phyloP scores from a whole-genome alignment of 352 stramenopile genomes.

The Globisporangium spinosum region DNA sequence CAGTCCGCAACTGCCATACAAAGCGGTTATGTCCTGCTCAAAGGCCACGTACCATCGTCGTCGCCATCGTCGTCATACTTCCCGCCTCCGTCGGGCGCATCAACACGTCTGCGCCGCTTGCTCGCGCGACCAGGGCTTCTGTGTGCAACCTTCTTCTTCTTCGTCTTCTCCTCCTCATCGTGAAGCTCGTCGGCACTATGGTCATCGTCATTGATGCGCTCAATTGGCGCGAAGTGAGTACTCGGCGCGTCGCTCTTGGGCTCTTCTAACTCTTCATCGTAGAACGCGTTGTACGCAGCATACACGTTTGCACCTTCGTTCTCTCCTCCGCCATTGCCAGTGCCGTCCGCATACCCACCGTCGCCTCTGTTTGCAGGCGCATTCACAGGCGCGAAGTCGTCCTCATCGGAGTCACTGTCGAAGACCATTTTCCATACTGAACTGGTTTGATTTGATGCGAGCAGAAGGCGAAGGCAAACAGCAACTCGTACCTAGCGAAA shows the following conservation, averaged over 20 bases:
- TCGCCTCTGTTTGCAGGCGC: too few relatives aligned
- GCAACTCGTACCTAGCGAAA: neutral
- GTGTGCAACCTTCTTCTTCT: too few relatives aligned
- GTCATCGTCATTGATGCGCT: neutral
- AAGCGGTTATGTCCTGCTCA: too few relatives aligned
- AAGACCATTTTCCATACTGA: neutral
- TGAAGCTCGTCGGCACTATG: neutral
- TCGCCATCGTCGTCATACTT: neutral
- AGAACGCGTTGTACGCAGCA: slow-evolving; percentile 17
- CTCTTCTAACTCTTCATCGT: slow-evolving; percentile 20
- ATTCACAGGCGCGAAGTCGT: neutral
- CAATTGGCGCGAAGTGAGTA: neutral
- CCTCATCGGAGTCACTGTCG: slow-evolving; percentile 10
- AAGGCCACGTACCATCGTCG: neutral
- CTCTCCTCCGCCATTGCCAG: neutral
- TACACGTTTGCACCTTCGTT: slow-evolving; percentile 5
- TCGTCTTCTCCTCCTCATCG: neutral
- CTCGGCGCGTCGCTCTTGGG: neutral
- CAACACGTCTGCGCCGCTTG: neutral
- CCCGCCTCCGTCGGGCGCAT: neutral
- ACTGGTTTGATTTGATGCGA: neutral
- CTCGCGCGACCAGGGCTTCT: too few relatives aligned
- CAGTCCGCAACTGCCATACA: too few relatives aligned
- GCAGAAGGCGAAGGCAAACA: neutral
- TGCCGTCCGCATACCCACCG: neutral